Base-by-base conservation (phyloP, 768 basidiomycete species). In the Nidularia sp. region DNA sequence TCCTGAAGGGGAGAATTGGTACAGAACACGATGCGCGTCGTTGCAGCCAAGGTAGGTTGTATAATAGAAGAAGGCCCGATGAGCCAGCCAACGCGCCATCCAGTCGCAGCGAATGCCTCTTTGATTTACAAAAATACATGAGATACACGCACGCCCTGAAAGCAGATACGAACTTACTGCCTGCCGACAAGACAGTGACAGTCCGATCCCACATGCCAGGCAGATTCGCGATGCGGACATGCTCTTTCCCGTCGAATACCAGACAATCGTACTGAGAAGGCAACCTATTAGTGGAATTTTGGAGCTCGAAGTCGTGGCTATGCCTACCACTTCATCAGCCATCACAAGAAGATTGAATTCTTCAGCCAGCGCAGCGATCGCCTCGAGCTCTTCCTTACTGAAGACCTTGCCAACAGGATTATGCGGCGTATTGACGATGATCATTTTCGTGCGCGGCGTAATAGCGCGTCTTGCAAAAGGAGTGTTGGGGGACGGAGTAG, bases 351-450 rank as follows among this genome's bases (percentile, higher is more conserved):
- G 78, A 65, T 99, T 93, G 68, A 88, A 87, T 70, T 98, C 92
- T 63, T 92, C 84, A 3, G 95, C 94, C 22, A 99, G 69, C 48
- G 77, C 81, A 32, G 95, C 95, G 52, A 99, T 93, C 49, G 79
- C 74, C 57, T 90, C 84, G 2, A 99, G 79, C 66, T 99, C 97
- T 46, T 78, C 63, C 52, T 78, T 79, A 5, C 85, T 88, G 66
- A 97, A 98, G 34, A 98, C 93, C 69, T 99, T 99, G 46, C 97
- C 97, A n/a, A 98, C 81, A 22, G 97, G 97, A 68, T 98, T 98
- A 70, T 98, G 95, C 5, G 95, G 93, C 2, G 96, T 98, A 69
- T 97, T 98, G 59, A 97, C 75, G 57, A 97, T 90, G 56, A 98
- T 92, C 69, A 94, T 90, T 69, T 98, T 99, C 5, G 94, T 88